Base-by-base conservation (phyloP, 345 rosid genomes). In the Salix udensis region DNA sequence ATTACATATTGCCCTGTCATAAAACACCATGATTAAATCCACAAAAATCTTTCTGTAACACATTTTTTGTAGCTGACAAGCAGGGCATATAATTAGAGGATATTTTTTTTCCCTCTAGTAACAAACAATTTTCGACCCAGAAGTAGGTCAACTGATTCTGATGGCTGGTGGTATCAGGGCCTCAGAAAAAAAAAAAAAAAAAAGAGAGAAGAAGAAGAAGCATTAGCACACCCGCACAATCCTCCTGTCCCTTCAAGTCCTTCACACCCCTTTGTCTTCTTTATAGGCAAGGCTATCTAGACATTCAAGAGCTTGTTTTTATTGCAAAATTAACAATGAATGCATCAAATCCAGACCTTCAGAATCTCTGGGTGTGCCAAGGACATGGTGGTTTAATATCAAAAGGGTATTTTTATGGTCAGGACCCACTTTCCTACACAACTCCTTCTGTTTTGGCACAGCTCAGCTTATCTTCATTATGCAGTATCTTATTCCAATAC, bases 401-500 rank as follows among this genome's bases (percentile, higher is more conserved):
- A 12, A 72, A 15, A 61, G 80, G 77, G 6, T 0, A 67, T 18
- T 67, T 76, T 36, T 61, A 12, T 31, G 70, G 80, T 5, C 70
- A 76, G 5, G 21, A 36, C 61, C 74, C 77, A 7, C 37, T 81
- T 26, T 7, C 23, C 7, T 39, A 28, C 36, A 1, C 68, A 7
- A 61, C 70, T 34, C 31, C 79, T 23, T 4, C 53, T 8, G 71
- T 81, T 62, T 18, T 76, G 21, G 48, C 73, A 3, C 83, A 81
- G 40, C 74, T 76, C 42, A 55, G 52, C 37, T 23, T 73, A 11
- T 23, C 73, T 28, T 48, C 80, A 14, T 18, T 73, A 13, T 58
- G 68, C 52, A 81, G 70, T 39, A 14, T 53, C 23, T 14, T 76
- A 11, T 5, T 73, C 4, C 80, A 76, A 53, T 26, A 13, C 42